These are phyloP conservation scores for Grosmannia clavigera DNA, from an alignment of 2,329 filamentous ascomycete species.

Conservation along the genomic window DNA sequence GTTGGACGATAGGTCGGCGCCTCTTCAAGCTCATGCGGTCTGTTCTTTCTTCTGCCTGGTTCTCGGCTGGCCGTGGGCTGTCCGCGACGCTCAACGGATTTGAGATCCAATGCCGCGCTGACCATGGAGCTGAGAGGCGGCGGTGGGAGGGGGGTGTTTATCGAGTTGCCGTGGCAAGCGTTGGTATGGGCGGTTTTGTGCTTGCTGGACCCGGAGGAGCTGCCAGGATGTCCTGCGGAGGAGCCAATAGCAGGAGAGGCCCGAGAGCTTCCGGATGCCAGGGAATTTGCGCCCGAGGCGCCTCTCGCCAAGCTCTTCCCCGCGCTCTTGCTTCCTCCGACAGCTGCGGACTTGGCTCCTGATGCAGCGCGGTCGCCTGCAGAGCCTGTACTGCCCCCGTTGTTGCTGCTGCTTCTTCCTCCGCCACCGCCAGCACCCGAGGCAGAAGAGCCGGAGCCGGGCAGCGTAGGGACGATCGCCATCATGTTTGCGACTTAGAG, in stretches of 20 bases:
- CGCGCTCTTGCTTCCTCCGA: constrained; percentile 10
- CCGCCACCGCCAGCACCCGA: not conserved
- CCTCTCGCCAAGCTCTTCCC: constrained; percentile 20
- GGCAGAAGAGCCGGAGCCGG: not conserved
- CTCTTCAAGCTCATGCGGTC: constrained; percentile 76
- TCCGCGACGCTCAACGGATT: constrained; percentile 82
- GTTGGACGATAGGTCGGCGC: constrained; percentile 85
- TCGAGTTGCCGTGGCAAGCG: constrained; percentile 29
- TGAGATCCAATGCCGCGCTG: constrained; percentile 61
- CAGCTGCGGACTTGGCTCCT: not conserved
- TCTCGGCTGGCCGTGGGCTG: constrained; percentile 68
- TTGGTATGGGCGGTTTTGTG: constrained; percentile 39
- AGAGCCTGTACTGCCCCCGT: not conserved
- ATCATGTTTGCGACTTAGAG: constrained; percentile 7
- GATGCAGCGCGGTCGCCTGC: not conserved
- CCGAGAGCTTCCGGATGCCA: constrained; percentile 33
- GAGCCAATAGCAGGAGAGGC: constrained; percentile 35
- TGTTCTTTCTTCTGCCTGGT: constrained; percentile 59
- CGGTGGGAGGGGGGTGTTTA: constrained; percentile 36
- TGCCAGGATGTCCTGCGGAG: constrained; percentile 16
- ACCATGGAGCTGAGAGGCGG: constrained; percentile 44
- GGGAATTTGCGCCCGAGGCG: constrained; percentile 23
- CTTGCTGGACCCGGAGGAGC: constrained; percentile 33
- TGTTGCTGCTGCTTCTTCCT: not conserved
- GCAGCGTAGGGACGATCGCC: constrained; percentile 7